Evolutionary conservation across 352 stramenopile genomes (phyloP).

Genomic region (Pythium periplocum): DNA sequence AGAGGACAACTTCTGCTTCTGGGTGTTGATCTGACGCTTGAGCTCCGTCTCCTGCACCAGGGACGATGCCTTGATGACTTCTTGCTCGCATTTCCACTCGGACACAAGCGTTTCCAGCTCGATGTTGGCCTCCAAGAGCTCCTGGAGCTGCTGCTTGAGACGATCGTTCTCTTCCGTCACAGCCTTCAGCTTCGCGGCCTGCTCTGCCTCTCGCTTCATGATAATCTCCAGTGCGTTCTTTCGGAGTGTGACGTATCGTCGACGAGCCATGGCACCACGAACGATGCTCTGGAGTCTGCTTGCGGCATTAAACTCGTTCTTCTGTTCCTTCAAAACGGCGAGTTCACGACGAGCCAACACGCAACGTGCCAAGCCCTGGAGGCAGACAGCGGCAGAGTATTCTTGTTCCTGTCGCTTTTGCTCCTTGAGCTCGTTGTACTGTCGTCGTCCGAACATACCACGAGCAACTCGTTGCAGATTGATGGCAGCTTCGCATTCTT

Average conservation of each 20-base stretch:
- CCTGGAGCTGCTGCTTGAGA: conserved; percentile 48
- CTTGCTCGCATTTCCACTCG: conserved; percentile 47
- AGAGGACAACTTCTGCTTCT: conserved; percentile 41
- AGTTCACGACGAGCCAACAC: too few species aligned
- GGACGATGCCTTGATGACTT: conserved; percentile 52
- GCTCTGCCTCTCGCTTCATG: too few species aligned
- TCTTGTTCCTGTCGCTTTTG: conserved; percentile 1
- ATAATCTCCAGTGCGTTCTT: too few species aligned
- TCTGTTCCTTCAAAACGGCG: too few species aligned
- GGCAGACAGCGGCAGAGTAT: too few species aligned
- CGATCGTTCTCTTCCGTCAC: conserved; percentile 47
- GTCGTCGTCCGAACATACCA: conserved; percentile 1
- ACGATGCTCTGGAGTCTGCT: too few species aligned
- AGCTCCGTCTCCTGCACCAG: conserved; percentile 50
- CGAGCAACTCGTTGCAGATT: conserved; percentile 1
- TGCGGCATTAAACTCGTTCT: too few species aligned
- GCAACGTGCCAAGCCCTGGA: too few species aligned
- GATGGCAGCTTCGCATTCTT: conserved; percentile 1
- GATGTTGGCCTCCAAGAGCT: conserved; percentile 54
- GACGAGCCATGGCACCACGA: too few species aligned
- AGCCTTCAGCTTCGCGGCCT: conserved; percentile 25
- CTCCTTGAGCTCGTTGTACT: background rate
- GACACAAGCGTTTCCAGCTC: conserved; percentile 52
- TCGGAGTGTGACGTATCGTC: too few species aligned
- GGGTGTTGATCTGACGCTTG: conserved; percentile 43